Conservation (phyloP, 352 stramenopile genomes). For the Albugo laibachii region DNA sequence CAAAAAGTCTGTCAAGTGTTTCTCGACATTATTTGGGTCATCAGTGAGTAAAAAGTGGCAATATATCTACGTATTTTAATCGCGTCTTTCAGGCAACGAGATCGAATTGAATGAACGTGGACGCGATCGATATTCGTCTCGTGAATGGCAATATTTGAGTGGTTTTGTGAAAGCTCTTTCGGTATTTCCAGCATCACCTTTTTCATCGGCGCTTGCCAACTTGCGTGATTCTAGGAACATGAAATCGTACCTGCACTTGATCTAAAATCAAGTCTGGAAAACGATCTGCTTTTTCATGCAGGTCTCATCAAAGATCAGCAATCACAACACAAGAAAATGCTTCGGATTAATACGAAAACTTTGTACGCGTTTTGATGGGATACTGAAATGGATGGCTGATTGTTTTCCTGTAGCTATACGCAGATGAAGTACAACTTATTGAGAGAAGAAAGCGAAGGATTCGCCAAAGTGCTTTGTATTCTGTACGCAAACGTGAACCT, state of each 20-base stretch:
- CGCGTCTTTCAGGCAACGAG: constrained; percentile 22
- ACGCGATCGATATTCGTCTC: constrained; percentile 37
- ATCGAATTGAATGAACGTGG: constrained; percentile 52
- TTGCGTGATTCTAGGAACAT: constrained; percentile 21
- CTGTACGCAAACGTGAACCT: constrained; percentile 49
- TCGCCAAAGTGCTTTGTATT: constrained; percentile 81
- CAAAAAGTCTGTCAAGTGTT: constrained; percentile 26
- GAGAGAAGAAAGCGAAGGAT: constrained; percentile 92
- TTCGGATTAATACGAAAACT: constrained; percentile 75
- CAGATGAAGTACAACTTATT: constrained; percentile 96
- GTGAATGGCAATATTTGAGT: constrained; percentile 47
- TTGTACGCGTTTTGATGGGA: constrained; percentile 7
- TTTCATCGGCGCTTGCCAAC: background rate
- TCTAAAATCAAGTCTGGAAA: constrained; percentile 51
- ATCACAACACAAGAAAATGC: constrained; percentile 44
- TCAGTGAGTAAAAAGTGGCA: constrained; percentile 9
- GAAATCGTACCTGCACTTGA: constrained; percentile 26
- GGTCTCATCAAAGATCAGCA: constrained; percentile 29
- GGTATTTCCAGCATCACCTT: constrained; percentile 5
- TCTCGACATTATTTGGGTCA: constrained; percentile 51
- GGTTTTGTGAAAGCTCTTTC: constrained; percentile 35
- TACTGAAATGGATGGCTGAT: background rate
- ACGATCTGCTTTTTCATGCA: constrained; percentile 49
- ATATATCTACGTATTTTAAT: background rate
- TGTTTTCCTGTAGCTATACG: constrained; percentile 34